Percentiles rank a stretch among this genome's conserved stretches.
These are phyloP conservation scores for Acorus gramineus DNA, from an alignment of 106 monocot species.

Conservation along the genomic window DNA sequence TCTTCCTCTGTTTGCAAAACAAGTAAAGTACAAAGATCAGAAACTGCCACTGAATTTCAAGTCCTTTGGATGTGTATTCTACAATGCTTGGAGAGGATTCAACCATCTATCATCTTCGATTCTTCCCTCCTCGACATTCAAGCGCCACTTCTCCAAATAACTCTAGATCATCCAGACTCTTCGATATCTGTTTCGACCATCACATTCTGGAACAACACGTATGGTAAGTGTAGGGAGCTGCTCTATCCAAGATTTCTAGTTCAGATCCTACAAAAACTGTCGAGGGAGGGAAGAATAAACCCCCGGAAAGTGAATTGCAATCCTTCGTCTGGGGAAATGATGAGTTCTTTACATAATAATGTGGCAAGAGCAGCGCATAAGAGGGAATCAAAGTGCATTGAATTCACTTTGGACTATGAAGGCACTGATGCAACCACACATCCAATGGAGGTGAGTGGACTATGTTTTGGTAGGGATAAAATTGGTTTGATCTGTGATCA, in stretches of 20 bases:
- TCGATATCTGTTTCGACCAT: constrained; percentile 26
- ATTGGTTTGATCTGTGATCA: not conserved
- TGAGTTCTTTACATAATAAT: constrained; percentile 6
- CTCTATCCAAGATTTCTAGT: constrained; percentile 19
- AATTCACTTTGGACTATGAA: not conserved
- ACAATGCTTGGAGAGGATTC: constrained; percentile 20
- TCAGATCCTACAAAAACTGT: constrained; percentile 21
- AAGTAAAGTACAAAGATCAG: constrained; percentile 8
- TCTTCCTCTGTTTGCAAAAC: constrained; percentile 11
- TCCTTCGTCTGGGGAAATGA: not conserved
- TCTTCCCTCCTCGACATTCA: constrained; percentile 20
- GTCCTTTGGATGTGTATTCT: constrained; percentile 28
- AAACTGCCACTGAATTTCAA: constrained; percentile 16
- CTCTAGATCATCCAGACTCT: constrained; percentile 33
- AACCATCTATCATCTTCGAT: constrained; percentile 27
- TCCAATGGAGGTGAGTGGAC: not conserved
- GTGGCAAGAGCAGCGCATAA: not conserved
- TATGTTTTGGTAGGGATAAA: constrained; percentile 19
- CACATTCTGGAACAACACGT: constrained; percentile 36
- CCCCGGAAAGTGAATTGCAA: not conserved
- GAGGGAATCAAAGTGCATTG: not conserved
- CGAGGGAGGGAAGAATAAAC: constrained; percentile 15
- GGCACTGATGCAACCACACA: not conserved
- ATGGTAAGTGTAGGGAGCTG: constrained; percentile 8
- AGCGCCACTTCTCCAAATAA: constrained; percentile 23